phyloP scores from a whole-genome alignment of 306 rosid species.

The Oemleria cerasiformis region DNA sequence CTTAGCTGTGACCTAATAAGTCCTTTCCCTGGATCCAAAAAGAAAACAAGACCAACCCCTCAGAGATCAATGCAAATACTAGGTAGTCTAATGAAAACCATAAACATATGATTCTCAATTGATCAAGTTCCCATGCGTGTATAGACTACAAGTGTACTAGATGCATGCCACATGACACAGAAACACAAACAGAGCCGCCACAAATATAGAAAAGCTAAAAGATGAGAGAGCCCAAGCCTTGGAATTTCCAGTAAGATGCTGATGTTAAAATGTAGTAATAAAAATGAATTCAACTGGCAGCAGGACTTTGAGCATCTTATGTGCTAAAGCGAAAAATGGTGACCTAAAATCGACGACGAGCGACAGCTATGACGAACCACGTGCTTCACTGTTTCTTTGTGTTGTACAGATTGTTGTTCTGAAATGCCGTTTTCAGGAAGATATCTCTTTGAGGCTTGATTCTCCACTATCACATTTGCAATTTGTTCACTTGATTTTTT shows the following conservation, averaged over 20 bases:
- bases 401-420: slow-evolving; percentile 22
- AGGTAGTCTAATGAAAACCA: neutral
- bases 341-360: slow-evolving; percentile 37
- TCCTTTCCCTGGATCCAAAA: slow-evolving; percentile 30
- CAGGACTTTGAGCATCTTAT: slow-evolving; percentile 3
- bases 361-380: slow-evolving; percentile 37
- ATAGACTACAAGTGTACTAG: neutral
- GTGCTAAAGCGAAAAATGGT: neutral
- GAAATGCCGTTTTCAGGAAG: slow-evolving; percentile 23
- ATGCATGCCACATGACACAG: neutral
- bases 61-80: neutral
- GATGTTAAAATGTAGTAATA: neutral
- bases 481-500: slow-evolving; percentile 18
- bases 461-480: slow-evolving; percentile 8
- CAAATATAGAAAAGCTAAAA: neutral
- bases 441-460: slow-evolving; percentile 30
- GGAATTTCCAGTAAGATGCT: neutral
- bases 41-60: slow-evolving; percentile 22
- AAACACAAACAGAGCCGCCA: neutral
- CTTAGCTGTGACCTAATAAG: slow-evolving; percentile 31
- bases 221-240: neutral
- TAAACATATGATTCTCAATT: neutral
- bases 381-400: slow-evolving; percentile 43
- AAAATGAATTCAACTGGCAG: slow-evolving; percentile 3
- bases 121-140: neutral